Evolutionary conservation across 2,329 filamentous ascomycete species (phyloP).

Genomic region (Colletotrichum euphorbiae): DNA sequence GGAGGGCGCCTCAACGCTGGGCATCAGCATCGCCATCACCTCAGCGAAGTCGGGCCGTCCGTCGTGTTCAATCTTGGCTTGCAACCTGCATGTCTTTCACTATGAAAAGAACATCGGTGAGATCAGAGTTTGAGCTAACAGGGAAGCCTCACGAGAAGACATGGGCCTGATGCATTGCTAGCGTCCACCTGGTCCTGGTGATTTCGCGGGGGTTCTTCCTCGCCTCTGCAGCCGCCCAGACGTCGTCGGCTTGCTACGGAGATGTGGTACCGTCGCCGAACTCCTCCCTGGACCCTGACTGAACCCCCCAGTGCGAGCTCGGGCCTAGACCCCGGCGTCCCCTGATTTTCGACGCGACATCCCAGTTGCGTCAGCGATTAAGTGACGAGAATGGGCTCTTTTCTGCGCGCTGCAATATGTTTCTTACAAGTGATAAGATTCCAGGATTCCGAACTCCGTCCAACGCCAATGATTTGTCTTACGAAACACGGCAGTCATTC

Average conservation of each 20-base stretch:
- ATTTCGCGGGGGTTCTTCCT: slow-evolving; percentile 3
- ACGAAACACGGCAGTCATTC: neutral
- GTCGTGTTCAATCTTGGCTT: slow-evolving; percentile 18
- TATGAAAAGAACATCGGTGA: slow-evolving; percentile 28
- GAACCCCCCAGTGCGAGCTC: neutral
- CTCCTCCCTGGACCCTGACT: neutral
- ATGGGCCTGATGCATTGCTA: slow-evolving; percentile 19
- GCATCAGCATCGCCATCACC: neutral
- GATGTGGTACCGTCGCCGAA: slow-evolving; percentile 8
- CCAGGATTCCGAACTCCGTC: neutral
- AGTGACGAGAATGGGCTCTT: slow-evolving; percentile 7
- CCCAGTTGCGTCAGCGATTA: neutral
- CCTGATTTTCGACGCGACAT: slow-evolving; percentile 14
- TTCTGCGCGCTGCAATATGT: slow-evolving; percentile 24
- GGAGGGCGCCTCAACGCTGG: slow-evolving; percentile 14
- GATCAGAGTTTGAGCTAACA: slow-evolving; percentile 12
- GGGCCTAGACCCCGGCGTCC: slow-evolving; percentile 10
- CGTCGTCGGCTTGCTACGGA: slow-evolving; percentile 23
- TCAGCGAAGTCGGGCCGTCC: neutral
- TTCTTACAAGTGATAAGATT: slow-evolving; percentile 21
- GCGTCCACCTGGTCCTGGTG: slow-evolving; percentile 12
- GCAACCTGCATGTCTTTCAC: slow-evolving; percentile 14
- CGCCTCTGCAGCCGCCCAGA: neutral
- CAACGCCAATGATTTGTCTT: slow-evolving; percentile 10
- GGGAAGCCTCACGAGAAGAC: slow-evolving; percentile 2